A percentile compares a stretch with the other conserved stretches of the same genome.
Conservation (phyloP, 805 yeast species). For the Blastobotrys peoriensis region DNA sequence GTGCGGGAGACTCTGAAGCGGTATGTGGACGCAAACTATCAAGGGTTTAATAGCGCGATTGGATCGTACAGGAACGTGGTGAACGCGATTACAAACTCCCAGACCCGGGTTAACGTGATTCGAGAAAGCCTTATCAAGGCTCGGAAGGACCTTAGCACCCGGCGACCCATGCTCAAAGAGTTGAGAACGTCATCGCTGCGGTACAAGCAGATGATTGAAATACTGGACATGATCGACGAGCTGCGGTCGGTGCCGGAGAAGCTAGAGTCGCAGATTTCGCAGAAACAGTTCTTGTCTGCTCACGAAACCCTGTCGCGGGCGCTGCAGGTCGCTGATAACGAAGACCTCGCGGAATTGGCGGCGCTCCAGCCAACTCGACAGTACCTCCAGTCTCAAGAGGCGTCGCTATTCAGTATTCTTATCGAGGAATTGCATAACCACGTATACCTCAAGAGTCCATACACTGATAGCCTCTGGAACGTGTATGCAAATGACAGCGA, state of each 20-base stretch:
- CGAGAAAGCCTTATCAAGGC: slow-evolving; percentile 45
- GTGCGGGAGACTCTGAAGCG: slow-evolving; percentile 53
- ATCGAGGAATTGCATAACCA: slow-evolving; percentile 72
- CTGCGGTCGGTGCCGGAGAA: slow-evolving; percentile 53
- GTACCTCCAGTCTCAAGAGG: slow-evolving; percentile 33
- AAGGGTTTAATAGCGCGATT: slow-evolving; percentile 76
- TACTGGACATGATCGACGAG: slow-evolving; percentile 60
- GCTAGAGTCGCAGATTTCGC: slow-evolving; percentile 63
- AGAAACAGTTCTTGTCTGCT: slow-evolving; percentile 62
- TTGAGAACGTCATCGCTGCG: slow-evolving; percentile 56
- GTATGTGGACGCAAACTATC: slow-evolving; percentile 67
- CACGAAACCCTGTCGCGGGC: slow-evolving; percentile 48
- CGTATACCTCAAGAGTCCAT: slow-evolving; percentile 51
- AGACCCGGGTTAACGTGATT: slow-evolving; percentile 46
- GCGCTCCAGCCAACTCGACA: slow-evolving; percentile 28
- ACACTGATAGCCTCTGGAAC: slow-evolving; percentile 27
- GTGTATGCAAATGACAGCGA: slow-evolving; percentile 21
- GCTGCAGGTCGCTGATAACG: slow-evolving; percentile 28
- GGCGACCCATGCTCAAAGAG: slow-evolving; percentile 55
- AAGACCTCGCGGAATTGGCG: slow-evolving; percentile 26
- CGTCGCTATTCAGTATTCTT: slow-evolving; percentile 55
- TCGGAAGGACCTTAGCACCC: slow-evolving; percentile 43
- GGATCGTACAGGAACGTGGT: slow-evolving; percentile 77
- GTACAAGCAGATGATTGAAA: slow-evolving; percentile 63
- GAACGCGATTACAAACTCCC: slow-evolving; percentile 58